A percentile compares a stretch with the other conserved stretches of the same genome.
Evolutionary conservation across 345 rosid genomes (phyloP).

Genomic region (Nephelium lappaceum): DNA sequence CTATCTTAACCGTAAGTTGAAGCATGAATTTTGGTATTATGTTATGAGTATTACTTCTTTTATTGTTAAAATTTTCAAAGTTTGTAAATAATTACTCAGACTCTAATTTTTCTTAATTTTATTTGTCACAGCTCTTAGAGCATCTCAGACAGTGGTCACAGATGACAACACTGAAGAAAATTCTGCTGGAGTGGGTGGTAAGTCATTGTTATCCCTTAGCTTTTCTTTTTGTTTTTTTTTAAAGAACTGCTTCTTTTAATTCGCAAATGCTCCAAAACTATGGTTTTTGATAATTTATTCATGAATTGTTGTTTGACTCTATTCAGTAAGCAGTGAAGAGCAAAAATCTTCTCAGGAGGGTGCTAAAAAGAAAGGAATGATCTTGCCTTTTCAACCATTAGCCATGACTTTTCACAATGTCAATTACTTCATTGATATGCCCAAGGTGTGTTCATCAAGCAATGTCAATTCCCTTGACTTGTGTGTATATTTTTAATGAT

Average conservation of each 20-base stretch:
- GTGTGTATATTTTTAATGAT: background rate
- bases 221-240: background rate
- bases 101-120: conserved; percentile 15
- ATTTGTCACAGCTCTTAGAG: conserved; percentile 56
- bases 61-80: background rate
- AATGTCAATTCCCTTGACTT: background rate
- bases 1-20: conserved; percentile 73
- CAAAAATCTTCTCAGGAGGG: conserved; percentile 29
- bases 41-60: background rate
- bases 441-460: conserved; percentile 48
- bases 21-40: background rate
- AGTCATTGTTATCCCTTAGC: conserved; percentile 14
- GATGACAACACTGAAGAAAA: conserved; percentile 45
- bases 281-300: background rate
- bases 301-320: background rate
- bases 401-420: conserved; percentile 90
- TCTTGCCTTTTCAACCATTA: conserved; percentile 88
- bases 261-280: background rate
- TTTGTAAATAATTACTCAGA: background rate
- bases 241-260: background rate
- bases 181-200: conserved; percentile 20
- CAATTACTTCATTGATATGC: conserved; percentile 93
- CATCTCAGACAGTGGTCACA: conserved; percentile 47
- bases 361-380: conserved; percentile 74
- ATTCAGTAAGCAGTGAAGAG: conserved; percentile 26